These are phyloP conservation scores for Pseudocercospora vitis DNA, from an alignment of 2,329 filamentous ascomycete species.

Conservation along the genomic window DNA sequence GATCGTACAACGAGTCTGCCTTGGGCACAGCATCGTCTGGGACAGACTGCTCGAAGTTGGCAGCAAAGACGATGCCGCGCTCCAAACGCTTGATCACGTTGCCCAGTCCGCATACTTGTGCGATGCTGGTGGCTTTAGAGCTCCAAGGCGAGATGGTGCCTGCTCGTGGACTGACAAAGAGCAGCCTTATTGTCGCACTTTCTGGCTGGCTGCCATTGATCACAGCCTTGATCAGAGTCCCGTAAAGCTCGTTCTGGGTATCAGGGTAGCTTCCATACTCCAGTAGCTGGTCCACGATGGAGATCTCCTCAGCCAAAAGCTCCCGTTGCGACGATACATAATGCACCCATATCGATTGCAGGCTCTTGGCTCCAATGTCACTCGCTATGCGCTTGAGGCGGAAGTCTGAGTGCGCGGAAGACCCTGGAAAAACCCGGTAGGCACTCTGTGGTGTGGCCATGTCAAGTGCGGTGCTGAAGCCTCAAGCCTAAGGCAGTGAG, in stretches of 20 bases:
- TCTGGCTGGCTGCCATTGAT: constrained; percentile 52
- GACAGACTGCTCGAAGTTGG: constrained; percentile 55
- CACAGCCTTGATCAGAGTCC: constrained; percentile 48
- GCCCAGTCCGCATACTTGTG: constrained; percentile 82
- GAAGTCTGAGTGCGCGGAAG: constrained; percentile 57
- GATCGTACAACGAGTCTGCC: constrained; percentile 77
- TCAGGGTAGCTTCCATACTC: constrained; percentile 59
- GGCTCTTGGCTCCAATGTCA: constrained; percentile 48
- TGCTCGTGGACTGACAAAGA: constrained; percentile 77
- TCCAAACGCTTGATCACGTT: constrained; percentile 75
- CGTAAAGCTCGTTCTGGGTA: constrained; percentile 46
- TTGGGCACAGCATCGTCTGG: constrained; percentile 56
- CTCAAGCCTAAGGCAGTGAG: constrained; percentile 24
- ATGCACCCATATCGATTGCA: constrained; percentile 54
- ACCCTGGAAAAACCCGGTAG: constrained; percentile 52
- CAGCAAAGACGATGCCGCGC: constrained; percentile 75
- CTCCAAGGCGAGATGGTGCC: constrained; percentile 92
- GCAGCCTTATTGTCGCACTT: constrained; percentile 53
- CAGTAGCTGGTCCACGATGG: constrained; percentile 59
- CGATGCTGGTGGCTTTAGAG: constrained; percentile 91
- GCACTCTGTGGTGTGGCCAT: constrained; percentile 16
- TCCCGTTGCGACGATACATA: constrained; percentile 49
- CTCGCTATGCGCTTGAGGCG: constrained; percentile 48
- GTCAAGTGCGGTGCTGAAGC: constrained; percentile 3
- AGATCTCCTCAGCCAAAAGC: constrained; percentile 48